A percentile compares a stretch with the other conserved stretches of the same genome.
Evolutionary conservation across 1,139 yeast genomes (phyloP).

Genomic region (Debaryomyces fabryi): DNA sequence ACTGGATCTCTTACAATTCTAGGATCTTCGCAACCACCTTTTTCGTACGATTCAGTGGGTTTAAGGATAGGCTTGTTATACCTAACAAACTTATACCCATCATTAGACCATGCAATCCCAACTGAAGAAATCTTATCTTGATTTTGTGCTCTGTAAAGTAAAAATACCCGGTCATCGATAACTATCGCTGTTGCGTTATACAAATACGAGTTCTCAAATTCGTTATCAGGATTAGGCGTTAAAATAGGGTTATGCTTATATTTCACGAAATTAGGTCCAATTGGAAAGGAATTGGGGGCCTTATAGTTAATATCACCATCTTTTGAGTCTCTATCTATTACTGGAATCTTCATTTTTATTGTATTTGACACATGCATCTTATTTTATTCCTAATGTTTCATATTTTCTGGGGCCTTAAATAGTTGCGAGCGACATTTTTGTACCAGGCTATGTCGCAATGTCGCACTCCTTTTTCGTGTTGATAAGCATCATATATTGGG

Average conservation of each 20-base stretch:
- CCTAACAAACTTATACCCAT: conserved; percentile 39
- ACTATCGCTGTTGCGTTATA: conserved; percentile 52
- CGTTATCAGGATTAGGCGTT: conserved; percentile 41
- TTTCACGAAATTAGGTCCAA: conserved; percentile 42
- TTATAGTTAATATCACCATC: conserved; percentile 39
- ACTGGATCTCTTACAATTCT: conserved; percentile 44
- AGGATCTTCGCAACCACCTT: conserved; percentile 49
- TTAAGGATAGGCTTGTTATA: conserved; percentile 36
- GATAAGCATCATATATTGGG: conserved; percentile 6
- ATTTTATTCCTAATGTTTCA: background rate
- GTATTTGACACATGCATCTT: background rate
- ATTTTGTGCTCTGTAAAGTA: conserved; percentile 48
- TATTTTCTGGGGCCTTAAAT: background rate
- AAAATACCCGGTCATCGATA: conserved; percentile 39
- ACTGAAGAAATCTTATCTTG: conserved; percentile 36
- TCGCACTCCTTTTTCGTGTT: conserved; percentile 5
- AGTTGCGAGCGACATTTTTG: conserved; percentile 6
- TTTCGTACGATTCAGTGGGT: conserved; percentile 46
- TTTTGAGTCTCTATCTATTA: conserved; percentile 26
- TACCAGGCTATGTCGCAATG: background rate
- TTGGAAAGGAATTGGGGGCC: conserved; percentile 42
- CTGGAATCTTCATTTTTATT: conserved; percentile 33
- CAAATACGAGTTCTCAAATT: conserved; percentile 44
- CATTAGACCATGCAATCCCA: conserved; percentile 47
- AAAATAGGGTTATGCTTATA: conserved; percentile 43